phyloP scores from a whole-genome alignment of 116 monocot species.

The Posidonia oceanica region DNA sequence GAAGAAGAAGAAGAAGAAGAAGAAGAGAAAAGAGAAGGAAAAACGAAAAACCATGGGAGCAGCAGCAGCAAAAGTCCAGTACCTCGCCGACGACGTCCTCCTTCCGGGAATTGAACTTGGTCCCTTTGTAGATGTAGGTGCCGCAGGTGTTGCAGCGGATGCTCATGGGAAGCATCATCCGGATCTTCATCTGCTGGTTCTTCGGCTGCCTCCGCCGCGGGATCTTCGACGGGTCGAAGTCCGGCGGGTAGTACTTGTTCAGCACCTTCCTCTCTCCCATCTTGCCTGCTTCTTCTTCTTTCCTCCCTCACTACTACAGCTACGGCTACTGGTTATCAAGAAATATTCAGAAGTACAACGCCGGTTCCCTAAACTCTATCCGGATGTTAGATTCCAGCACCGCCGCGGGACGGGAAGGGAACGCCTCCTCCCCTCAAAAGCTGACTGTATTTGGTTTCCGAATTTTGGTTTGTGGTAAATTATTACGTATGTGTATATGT shows the following conservation, averaged over 20 bases:
- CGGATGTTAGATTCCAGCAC: too few species aligned
- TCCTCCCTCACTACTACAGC: not conserved
- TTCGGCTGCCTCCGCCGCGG: conserved; percentile 70
- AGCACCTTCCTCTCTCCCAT: conserved; percentile 97
- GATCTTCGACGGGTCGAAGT: conserved; percentile 93
- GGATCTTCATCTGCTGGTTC: conserved; percentile 92
- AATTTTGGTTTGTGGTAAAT: too few species aligned
- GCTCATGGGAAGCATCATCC: conserved; percentile 99
- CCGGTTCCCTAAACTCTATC: too few species aligned
- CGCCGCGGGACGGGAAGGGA: too few species aligned
- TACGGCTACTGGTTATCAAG: too few species aligned
- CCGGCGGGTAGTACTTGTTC: conserved; percentile 98
- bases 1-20: too few species aligned
- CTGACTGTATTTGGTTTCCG: too few species aligned
- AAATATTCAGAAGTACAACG: too few species aligned
- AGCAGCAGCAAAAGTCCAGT: not conserved
- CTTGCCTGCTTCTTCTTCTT: conserved; percentile 2
- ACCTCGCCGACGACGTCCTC: conserved; percentile 91
- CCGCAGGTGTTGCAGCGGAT: conserved; percentile 88
- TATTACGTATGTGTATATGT: too few species aligned
- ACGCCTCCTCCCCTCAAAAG: too few species aligned
- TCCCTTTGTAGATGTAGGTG: conserved; percentile 95
- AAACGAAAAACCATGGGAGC: not conserved
- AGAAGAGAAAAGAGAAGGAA: not conserved
- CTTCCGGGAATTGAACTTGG: conserved; percentile 97